Conservation (phyloP, 352 stramenopile species). For the Elongisporangium anandrum region DNA sequence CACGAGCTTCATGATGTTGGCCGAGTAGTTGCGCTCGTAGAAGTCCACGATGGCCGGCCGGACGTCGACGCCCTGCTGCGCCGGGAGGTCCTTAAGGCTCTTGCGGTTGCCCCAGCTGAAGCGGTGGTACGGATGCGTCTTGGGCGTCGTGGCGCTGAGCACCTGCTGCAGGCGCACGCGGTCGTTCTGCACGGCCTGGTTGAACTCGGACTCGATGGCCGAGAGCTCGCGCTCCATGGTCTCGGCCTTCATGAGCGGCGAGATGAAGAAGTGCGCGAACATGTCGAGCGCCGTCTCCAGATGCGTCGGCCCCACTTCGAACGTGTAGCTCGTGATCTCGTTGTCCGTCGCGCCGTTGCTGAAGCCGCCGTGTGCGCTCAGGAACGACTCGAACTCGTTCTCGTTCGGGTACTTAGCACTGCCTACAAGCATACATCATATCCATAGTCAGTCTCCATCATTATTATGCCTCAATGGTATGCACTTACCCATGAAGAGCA, state of each 20-base stretch:
- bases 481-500: conserved; percentile 93
- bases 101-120: conserved; percentile 87
- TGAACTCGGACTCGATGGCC: conserved; percentile 89
- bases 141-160: conserved; percentile 47
- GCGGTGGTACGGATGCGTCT: conserved; percentile 62
- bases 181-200: conserved; percentile 70
- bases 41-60: conserved; percentile 56
- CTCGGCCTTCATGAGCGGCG: conserved; percentile 77
- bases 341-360: conserved; percentile 93
- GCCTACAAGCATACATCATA: conserved; percentile 14
- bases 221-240: conserved; percentile 78
- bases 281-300: conserved; percentile 81
- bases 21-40: conserved; percentile 70
- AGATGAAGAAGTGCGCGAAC: conserved; percentile 95
- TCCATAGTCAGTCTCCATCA: not conserved
- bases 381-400: conserved; percentile 90
- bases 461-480: not conserved
- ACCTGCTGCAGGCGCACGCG: conserved; percentile 74
- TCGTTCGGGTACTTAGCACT: conserved; percentile 91
- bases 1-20: conserved; percentile 84
- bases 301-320: conserved; percentile 79
- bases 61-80: conserved; percentile 42
- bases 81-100: conserved; percentile 50
- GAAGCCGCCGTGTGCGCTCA: conserved; percentile 86
- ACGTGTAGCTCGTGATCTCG: conserved; percentile 92